Base-by-base conservation (phyloP, 371 early-diverging fungal genomes). In the Conidiobolus incongruus region DNA sequence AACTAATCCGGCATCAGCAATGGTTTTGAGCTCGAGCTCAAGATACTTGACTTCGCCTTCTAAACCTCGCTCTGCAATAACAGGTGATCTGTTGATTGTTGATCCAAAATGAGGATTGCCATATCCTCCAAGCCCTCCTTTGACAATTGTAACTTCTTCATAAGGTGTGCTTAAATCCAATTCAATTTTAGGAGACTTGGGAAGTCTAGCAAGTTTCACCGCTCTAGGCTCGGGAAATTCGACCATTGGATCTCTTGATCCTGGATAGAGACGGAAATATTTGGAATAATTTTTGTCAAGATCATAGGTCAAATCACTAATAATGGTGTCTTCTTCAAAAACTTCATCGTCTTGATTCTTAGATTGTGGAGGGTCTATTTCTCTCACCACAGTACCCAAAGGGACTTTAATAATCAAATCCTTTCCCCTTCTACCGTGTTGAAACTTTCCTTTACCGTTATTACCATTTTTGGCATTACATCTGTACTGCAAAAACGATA, bases 1-100 rank as follows among this genome's bases (percentile, higher is more conserved):
- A 6, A 94, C 90, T 17, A 96, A 60, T 0, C 95, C 96, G 22
- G 77, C 84, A 50, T 96, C 92, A 0, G 96, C 94, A 51, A 96
- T 81, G 2, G 92, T 84, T 58, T 92, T 92, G 17, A 96, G 70
- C 50, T 96, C 95, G 20, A 94, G 49, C 40, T 88, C 82, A 28
- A 93, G 50, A 48, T 63, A 63, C 10, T 77, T 61, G 12, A 56
- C 55, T 46, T 71, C 61, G 0, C 86, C 90, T 38, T 63, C 59
- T 16, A 72, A 68, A 8, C 96, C 93, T n/a, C 75, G 67, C 8
- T 83, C 75, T 5, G 87, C 87, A 48, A 81, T 77, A 35, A 76
- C 77, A 8, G 92, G 87, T 3, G 84, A 77, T 32, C 77, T 56
- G 46, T 83, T 77, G 22, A 66, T 71, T 11, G 68, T 67, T 7